Evolutionary conservation across 371 early-diverging fungal genomes (phyloP), one percentile per base, ranked within the genome.

Genomic region (Mucor mucedo): DNA sequence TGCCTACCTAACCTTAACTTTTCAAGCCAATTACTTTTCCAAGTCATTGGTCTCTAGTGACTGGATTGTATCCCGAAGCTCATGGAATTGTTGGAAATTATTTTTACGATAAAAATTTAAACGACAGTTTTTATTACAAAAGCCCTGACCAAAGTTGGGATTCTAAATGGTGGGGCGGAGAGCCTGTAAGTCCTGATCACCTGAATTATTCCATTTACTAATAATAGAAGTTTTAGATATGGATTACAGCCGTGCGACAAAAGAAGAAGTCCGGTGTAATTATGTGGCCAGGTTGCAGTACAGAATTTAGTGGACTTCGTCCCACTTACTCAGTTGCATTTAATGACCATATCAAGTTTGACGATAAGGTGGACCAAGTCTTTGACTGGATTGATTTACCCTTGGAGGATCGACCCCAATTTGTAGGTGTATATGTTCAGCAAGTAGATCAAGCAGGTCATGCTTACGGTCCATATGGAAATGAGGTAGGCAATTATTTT

Each of bases 21-120:
- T 21, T 57, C 49, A 13, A 86, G 86, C 78, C 84, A 33, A 80
- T 93, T 54, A 98, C 98, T 0, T 98, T 97, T 69, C 94, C 98
- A 8, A 98, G 97, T 79, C 98, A 98, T 70, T 97, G 93, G 78
- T 83, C 95, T 2, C 72, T 98, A 35, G 93, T 87, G 9, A 97
- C 98, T 10, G 98, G 98, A 2, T 75, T 97, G 50, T 94, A 90
- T 62, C 97, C 98, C 0, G 91, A 93, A 56, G 72, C 87, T 2
- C 98, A 98, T 64, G 98, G 98, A 5, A 92, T 98, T 55, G 91
- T 98, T 14, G 87, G 87, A 61, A 97, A 98, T 74, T 83, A 78
- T 32, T 98, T 97, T 71, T 93, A 84, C 60, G 97, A 95, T 68
- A 84, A 91, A 0, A 54, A 21, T 3, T 56, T 88, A 2, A 91